Evolutionary conservation across 2,329 filamentous ascomycete genomes (phyloP).

Genomic region (Zopfia rhizophila): DNA sequence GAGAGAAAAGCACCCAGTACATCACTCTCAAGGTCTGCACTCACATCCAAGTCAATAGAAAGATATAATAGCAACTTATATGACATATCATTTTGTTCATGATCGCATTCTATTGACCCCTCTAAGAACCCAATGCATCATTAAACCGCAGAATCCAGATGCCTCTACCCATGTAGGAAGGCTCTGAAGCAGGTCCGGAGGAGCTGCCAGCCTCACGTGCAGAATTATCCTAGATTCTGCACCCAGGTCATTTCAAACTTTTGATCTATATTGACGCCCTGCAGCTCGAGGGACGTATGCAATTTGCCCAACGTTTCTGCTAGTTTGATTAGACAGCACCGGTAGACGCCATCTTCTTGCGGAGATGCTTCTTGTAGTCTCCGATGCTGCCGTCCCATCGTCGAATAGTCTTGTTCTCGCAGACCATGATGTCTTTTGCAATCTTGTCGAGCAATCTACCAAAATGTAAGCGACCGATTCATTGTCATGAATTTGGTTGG

Average conservation of each 20-base stretch:
- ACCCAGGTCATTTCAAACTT: conserved; percentile 39
- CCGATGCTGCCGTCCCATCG: conserved; percentile 90
- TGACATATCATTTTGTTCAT: conserved; percentile 47
- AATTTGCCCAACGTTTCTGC: conserved; percentile 30
- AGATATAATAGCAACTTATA: no score
- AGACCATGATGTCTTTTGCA: conserved; percentile 99
- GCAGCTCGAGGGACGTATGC: conserved; percentile 39
- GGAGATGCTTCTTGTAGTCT: conserved; percentile 97
- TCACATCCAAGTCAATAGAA: no score
- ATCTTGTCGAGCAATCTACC: conserved; percentile 95
- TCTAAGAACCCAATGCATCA: conserved; percentile 52
- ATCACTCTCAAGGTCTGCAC: no score
- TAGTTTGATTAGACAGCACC: conserved; percentile 77
- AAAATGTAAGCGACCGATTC: conserved; percentile 45
- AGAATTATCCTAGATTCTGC: conserved; percentile 43
- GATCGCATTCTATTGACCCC: conserved; percentile 49
- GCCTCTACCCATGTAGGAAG: conserved; percentile 40
- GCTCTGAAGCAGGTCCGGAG: conserved; percentile 46
- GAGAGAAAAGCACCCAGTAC: no score
- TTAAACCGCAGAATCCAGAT: conserved; percentile 46
- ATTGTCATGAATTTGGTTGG: not conserved
- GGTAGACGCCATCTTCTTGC: conserved; percentile 96
- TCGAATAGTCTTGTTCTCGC: conserved; percentile 95
- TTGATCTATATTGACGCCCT: conserved; percentile 35
- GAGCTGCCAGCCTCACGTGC: conserved; percentile 46